Conservation (phyloP, 2,329 filamentous ascomycete species). For the Scedosporium aurantiacum region DNA sequence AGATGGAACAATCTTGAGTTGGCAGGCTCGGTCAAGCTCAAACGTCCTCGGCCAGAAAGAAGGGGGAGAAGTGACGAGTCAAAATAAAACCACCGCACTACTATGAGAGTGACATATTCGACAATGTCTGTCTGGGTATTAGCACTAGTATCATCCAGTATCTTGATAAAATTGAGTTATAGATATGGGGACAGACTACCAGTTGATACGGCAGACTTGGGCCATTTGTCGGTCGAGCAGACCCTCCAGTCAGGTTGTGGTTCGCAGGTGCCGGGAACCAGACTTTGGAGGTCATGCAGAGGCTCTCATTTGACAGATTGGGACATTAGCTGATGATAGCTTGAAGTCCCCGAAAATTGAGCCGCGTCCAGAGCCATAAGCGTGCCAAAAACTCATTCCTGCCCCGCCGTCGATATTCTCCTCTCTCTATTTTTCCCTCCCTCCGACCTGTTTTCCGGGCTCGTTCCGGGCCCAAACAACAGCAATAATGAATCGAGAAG, state of each 20-base stretch:
- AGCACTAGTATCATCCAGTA: neutral
- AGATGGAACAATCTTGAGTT: neutral
- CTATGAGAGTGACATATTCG: neutral
- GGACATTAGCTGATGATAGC: neutral
- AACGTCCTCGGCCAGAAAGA: neutral
- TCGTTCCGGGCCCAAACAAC: neutral
- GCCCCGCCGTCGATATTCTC: neutral
- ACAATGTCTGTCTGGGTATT: neutral
- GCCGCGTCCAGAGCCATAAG: neutral
- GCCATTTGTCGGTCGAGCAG: neutral
- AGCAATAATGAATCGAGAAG: neutral
- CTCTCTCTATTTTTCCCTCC: neutral
- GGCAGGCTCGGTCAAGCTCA: neutral
- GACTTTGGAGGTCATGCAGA: neutral
- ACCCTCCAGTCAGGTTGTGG: neutral
- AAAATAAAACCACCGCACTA: neutral
- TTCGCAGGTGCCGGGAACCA: neutral
- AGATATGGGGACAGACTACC: neutral
- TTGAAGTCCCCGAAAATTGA: neutral
- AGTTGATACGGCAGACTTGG: neutral
- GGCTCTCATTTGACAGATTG: neutral
- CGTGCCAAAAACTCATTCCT: neutral
- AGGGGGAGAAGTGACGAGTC: too few relatives aligned
- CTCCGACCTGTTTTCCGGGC: neutral
- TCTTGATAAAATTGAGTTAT: neutral